Evolutionary conservation across 345 rosid genomes (phyloP).

Genomic region (Gossypium arboreum): DNA sequence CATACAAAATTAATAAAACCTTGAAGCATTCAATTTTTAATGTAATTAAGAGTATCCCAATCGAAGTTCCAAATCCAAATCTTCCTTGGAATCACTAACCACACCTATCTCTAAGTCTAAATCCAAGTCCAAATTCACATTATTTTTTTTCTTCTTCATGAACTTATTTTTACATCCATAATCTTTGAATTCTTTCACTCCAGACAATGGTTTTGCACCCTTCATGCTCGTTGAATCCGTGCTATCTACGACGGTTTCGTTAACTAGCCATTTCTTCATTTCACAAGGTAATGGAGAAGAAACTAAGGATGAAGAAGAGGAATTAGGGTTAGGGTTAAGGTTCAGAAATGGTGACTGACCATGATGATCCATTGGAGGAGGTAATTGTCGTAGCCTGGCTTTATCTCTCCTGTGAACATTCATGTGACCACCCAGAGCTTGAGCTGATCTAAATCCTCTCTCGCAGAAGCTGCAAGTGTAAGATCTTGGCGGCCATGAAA

Average conservation of each 20-base stretch:
- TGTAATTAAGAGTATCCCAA: conserved; percentile 54
- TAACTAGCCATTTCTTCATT: conserved; percentile 19
- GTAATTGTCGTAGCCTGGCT: conserved; percentile 75
- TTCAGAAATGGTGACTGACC: conserved; percentile 43
- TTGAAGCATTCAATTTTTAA: too few relatives aligned
- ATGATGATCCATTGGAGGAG: conserved; percentile 39
- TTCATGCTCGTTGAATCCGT: conserved; percentile 19
- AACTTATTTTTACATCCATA: conserved; percentile 34
- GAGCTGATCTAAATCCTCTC: conserved; percentile 91
- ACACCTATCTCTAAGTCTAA: conserved; percentile 71
- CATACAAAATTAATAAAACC: too few relatives aligned
- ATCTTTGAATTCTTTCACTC: conserved; percentile 18
- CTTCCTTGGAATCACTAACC: conserved; percentile 44
- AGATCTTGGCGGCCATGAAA: conserved; percentile 96
- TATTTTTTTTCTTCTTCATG: conserved; percentile 38
- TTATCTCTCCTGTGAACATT: conserved; percentile 93
- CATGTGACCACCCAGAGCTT: conserved; percentile 98
- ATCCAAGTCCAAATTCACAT: conserved; percentile 57
- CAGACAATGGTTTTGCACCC: conserved; percentile 18
- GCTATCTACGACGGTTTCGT: conserved; percentile 21
- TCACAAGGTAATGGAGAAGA: conserved; percentile 25
- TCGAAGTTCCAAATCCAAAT: conserved; percentile 92
- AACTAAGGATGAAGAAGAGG: conserved; percentile 37
- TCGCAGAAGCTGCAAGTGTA: conserved; percentile 93
- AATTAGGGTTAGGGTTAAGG: conserved; percentile 61